Percentiles rank a stretch among this genome's conserved stretches.
Evolutionary conservation across 371 early-diverging fungal species (phyloP).

Genomic region (Catenaria anguillulae): DNA sequence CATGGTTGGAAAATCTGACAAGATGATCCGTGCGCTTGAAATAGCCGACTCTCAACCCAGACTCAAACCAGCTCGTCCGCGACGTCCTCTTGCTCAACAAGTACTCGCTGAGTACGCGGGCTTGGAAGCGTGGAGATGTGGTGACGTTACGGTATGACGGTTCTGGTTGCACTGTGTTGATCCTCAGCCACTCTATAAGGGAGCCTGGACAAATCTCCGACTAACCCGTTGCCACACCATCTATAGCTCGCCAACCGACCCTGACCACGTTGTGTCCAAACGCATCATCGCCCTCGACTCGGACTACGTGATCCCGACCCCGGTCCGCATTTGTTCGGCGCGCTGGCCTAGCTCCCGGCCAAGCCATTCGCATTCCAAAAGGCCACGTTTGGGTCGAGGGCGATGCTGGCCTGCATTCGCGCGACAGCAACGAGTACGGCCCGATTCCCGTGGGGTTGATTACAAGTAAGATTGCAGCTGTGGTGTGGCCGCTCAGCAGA

Average conservation of each 20-base stretch:
- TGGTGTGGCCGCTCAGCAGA: not conserved
- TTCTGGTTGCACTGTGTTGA: not conserved
- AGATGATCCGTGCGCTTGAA: not conserved
- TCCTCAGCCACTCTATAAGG: too few species aligned
- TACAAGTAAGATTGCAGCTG: not conserved
- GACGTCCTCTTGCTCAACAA: not conserved
- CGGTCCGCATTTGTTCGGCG: not conserved
- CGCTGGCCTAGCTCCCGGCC: not conserved
- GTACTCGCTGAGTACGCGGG: not conserved
- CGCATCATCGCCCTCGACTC: not conserved
- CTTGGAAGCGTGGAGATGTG: not conserved
- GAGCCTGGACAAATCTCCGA: too few species aligned
- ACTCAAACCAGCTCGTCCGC: not conserved
- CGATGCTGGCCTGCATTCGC: not conserved
- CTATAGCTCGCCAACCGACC: not conserved
- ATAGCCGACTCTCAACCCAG: not conserved
- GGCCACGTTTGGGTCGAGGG: not conserved
- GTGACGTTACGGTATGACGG: not conserved
- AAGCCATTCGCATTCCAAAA: not conserved
- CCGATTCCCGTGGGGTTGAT: not conserved
- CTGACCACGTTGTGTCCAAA: not conserved
- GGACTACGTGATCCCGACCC: not conserved
- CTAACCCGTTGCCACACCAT: not conserved
- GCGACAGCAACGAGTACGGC: not conserved
- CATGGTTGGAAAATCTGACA: not conserved